A percentile compares a stretch with the other conserved stretches of the same genome.
Conservation (phyloP, 2,329 filamentous ascomycete genomes). For the Graphium sp. region DNA sequence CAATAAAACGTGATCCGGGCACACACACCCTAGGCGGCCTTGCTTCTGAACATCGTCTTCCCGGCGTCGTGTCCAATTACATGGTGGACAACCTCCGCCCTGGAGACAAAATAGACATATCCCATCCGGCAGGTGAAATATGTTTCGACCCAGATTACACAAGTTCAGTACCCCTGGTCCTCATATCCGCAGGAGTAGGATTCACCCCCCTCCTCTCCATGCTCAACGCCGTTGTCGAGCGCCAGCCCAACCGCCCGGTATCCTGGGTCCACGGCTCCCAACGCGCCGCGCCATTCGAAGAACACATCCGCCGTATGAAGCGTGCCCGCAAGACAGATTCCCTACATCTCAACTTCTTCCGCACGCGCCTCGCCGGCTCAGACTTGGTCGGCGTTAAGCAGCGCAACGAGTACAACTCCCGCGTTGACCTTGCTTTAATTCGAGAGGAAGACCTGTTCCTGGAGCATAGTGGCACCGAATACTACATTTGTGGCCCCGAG, state of each 20-base stretch:
- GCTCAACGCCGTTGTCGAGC: slow-evolving; percentile 32
- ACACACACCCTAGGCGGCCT: slow-evolving; percentile 22
- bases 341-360: slow-evolving; percentile 32
- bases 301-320: slow-evolving; percentile 28
- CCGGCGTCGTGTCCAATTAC: slow-evolving; percentile 53
- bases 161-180: slow-evolving; percentile 30
- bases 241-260: slow-evolving; percentile 27
- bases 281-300: slow-evolving; percentile 32
- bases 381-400: slow-evolving; percentile 25
- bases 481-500: slow-evolving; percentile 37
- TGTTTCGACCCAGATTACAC: slow-evolving; percentile 27
- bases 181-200: slow-evolving; percentile 45
- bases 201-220: slow-evolving; percentile 44
- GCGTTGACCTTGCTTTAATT: slow-evolving; percentile 28
- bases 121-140: slow-evolving; percentile 50
- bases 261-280: slow-evolving; percentile 44
- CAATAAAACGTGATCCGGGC: slow-evolving; percentile 49
- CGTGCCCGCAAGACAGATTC: slow-evolving; percentile 16
- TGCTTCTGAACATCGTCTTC: slow-evolving; percentile 28
- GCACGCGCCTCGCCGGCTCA: slow-evolving; percentile 25
- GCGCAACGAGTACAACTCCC: slow-evolving; percentile 20
- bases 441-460: slow-evolving; percentile 26
- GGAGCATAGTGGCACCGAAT: slow-evolving; percentile 26
- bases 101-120: slow-evolving; percentile 47
- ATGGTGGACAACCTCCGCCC: slow-evolving; percentile 44